Evolutionary conservation across 176 grass and related monocot genomes (phyloP).

Genomic region (Poa pratensis): DNA sequence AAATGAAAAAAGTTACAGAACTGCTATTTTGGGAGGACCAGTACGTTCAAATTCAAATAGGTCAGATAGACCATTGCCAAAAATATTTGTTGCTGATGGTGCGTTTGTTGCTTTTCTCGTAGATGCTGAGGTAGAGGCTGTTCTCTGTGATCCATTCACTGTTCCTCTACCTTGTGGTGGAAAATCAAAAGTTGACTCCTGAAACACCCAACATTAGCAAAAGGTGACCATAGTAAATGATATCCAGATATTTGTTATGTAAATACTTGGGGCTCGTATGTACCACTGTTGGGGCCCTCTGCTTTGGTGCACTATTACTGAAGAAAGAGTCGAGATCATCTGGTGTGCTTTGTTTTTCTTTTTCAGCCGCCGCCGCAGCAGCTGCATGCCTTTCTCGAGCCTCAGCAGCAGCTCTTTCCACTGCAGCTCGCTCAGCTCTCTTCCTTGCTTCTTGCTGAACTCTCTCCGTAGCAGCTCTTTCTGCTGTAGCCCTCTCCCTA

Average conservation of each 20-base stretch:
- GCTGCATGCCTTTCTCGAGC: conserved; percentile 69
- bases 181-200: conserved; percentile 76
- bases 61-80: conserved; percentile 77
- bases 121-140: conserved; percentile 57
- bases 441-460: conserved; percentile 66
- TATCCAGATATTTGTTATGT: background rate
- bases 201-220: conserved; percentile 50
- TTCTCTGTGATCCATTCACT: conserved; percentile 51
- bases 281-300: conserved; percentile 60
- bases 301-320: conserved; percentile 69
- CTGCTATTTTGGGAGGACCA: background rate
- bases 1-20: conserved; percentile 18
- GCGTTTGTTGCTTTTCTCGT: conserved; percentile 61
- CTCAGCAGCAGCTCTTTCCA: conserved; percentile 73
- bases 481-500: conserved; percentile 51
- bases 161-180: conserved; percentile 64
- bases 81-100: conserved; percentile 63
- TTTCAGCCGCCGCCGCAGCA: conserved; percentile 54
- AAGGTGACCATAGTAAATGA: conserved; percentile 27
- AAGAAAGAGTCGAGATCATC: conserved; percentile 96
- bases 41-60: conserved; percentile 91
- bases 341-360: conserved; percentile 63
- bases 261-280: conserved; percentile 40
- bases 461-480: conserved; percentile 62
- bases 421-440: conserved; percentile 66